Conservation (phyloP, 116 monocot genomes). For the Posidonia oceanica region DNA sequence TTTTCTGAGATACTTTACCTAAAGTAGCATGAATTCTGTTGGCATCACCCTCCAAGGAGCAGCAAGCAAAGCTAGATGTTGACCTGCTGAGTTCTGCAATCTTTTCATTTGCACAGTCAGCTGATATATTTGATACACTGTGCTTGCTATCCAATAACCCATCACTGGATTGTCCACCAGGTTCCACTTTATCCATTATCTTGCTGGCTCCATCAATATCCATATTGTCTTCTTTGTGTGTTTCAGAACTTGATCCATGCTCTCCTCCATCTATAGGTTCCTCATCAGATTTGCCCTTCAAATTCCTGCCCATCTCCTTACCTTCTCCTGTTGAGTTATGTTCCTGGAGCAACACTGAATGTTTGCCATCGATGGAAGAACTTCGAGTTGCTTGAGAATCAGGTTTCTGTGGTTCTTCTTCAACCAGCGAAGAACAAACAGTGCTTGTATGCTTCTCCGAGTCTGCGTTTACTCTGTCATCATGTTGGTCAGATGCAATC, state of each 20-base stretch:
- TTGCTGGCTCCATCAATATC: conserved; percentile 13
- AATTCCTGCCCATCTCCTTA: conserved; percentile 2
- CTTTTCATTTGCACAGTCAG: conserved; percentile 8
- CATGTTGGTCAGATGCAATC: conserved; percentile 1
- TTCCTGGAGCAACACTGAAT: conserved; percentile 7
- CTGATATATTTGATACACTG: not conserved
- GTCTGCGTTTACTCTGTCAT: conserved; percentile 17
- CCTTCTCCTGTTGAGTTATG: conserved; percentile 14
- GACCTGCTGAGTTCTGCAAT: not conserved
- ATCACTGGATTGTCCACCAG: conserved; percentile 8
- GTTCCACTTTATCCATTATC: conserved; percentile 3
- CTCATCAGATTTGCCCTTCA: conserved; percentile 16
- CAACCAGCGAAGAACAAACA: conserved; percentile 6
- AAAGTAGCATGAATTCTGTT: conserved; percentile 9
- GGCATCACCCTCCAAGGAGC: conserved; percentile 4
- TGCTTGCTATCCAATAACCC: conserved; percentile 10
- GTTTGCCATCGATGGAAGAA: conserved; percentile 10
- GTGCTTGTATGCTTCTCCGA: conserved; percentile 19
- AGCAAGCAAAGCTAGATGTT: not conserved
- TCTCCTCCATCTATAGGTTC: conserved; percentile 2
- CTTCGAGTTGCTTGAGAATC: not conserved
- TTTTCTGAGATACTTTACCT: conserved; percentile 15
- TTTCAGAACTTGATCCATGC: conserved; percentile 9
- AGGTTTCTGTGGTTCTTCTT: conserved; percentile 6
- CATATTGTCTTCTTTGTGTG: conserved; percentile 9